These are phyloP conservation scores for Paracoccidioides lutzii DNA, from an alignment of 2,329 filamentous ascomycete genomes.

Conservation along the genomic window DNA sequence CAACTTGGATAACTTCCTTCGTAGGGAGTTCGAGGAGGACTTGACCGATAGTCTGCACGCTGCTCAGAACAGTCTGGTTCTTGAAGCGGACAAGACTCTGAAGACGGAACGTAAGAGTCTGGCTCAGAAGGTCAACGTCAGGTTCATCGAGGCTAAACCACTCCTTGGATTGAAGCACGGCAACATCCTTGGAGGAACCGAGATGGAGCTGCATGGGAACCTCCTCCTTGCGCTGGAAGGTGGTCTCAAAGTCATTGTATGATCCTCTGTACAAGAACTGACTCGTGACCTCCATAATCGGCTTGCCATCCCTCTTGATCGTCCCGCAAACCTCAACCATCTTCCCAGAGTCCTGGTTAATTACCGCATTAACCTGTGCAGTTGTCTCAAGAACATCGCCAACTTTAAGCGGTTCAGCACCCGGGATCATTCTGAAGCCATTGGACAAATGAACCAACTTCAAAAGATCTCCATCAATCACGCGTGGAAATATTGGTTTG, in stretches of 20 bases:
- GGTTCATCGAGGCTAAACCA: constrained; percentile 86
- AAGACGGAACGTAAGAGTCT: constrained; percentile 92
- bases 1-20: constrained; percentile 94
- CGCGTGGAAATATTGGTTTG: constrained; percentile 95
- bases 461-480: constrained; percentile 87
- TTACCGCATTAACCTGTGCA: constrained; percentile 90
- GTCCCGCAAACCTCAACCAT: constrained; percentile 99
- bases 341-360: constrained; percentile 97
- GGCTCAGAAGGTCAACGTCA: constrained; percentile 75
- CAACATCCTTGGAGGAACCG: constrained; percentile 76
- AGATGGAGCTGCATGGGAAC: constrained; percentile 90
- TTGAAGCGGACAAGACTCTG: constrained; percentile 87
- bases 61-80: constrained; percentile 84
- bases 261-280: constrained; percentile 93
- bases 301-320: constrained; percentile 66
- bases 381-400: constrained; percentile 86
- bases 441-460: constrained; percentile 97
- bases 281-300: constrained; percentile 96
- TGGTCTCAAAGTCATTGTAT: constrained; percentile 93
- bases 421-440: constrained; percentile 94
- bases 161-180: constrained; percentile 88
- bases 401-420: constrained; percentile 88
- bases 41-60: constrained; percentile 80
- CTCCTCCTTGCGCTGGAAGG: constrained; percentile 95
- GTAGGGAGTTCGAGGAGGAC: constrained; percentile 88